A percentile compares a stretch with the other conserved stretches of the same genome.
Conservation (phyloP, 441 rosid species). For the Gossypium lobatum region DNA sequence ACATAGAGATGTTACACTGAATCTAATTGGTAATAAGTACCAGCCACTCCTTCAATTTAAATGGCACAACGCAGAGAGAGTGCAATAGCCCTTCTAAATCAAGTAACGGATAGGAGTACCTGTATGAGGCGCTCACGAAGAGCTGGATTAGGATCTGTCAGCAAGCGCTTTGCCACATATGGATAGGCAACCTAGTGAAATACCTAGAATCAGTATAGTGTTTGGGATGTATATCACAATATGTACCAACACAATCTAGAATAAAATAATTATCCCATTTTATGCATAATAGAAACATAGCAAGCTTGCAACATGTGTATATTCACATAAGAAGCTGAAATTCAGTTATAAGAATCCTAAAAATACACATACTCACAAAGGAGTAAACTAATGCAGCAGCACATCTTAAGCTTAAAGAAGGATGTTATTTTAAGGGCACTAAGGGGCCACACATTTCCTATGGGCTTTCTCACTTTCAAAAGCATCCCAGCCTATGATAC, state of each 20-base stretch:
- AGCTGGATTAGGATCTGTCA: conserved; percentile 95
- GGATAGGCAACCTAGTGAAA: conserved; percentile 85
- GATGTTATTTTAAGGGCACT: not conserved
- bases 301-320: not conserved
- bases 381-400: conserved; percentile 3
- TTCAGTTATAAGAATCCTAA: not conserved
- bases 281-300: not conserved
- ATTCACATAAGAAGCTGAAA: not conserved
- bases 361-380: not conserved
- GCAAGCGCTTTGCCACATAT: conserved; percentile 86
- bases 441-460: not conserved
- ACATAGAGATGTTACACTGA: not conserved
- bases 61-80: not conserved
- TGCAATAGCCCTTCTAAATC: not conserved
- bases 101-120: conserved; percentile 30
- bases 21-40: conserved; percentile 1
- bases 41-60: not conserved
- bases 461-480: not conserved
- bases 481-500: not conserved
- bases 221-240: not conserved
- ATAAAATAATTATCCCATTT: not conserved
- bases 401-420: not conserved
- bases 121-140: conserved; percentile 90
- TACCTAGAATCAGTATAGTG: conserved; percentile 10
- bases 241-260: not conserved